phyloP scores from a whole-genome alignment of 2,329 filamentous ascomycete genomes.

The Aspergillus eucalypticola region DNA sequence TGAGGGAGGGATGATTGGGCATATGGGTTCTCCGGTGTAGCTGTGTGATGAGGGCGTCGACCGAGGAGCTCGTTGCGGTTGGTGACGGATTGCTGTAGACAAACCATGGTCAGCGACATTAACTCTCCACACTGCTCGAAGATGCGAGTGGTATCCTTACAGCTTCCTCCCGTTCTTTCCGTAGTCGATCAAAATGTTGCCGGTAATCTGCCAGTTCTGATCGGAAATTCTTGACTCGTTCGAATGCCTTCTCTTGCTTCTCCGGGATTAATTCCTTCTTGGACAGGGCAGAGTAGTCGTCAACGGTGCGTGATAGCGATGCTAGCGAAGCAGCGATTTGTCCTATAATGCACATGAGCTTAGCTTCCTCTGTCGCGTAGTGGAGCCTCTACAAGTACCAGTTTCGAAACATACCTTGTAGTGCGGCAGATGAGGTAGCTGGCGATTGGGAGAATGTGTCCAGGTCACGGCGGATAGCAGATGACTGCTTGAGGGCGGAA shows the following conservation, averaged over 20 bases:
- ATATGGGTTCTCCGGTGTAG: conserved; percentile 94
- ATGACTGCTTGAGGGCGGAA: conserved; percentile 80
- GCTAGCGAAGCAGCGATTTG: conserved; percentile 77
- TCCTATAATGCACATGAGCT: conserved; percentile 41
- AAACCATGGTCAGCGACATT: background rate
- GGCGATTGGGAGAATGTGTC: conserved; percentile 65
- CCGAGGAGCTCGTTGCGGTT: conserved; percentile 83
- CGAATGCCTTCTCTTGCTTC: conserved; percentile 87
- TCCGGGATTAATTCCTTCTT: conserved; percentile 85
- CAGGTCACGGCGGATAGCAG: conserved; percentile 74
- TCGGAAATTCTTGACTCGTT: conserved; percentile 83
- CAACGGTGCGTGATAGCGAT: conserved; percentile 83
- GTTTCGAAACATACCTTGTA: conserved; percentile 52
- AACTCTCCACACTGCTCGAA: background rate
- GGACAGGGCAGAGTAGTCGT: conserved; percentile 84
- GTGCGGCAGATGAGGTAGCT: conserved; percentile 59
- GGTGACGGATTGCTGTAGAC: conserved; percentile 56
- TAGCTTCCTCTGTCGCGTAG: background rate
- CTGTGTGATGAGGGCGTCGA: conserved; percentile 72
- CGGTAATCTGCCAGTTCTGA: conserved; percentile 79
- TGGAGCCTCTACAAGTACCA: background rate
- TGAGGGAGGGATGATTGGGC: conserved; percentile 58
- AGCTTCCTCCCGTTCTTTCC: conserved; percentile 73
- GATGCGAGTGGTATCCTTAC: conserved; percentile 38
- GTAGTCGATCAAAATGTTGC: conserved; percentile 73